Evolutionary conservation across 495 filamentous ascomycete genomes (phyloP).

Genomic region (Aspergillus coremiiformis): DNA sequence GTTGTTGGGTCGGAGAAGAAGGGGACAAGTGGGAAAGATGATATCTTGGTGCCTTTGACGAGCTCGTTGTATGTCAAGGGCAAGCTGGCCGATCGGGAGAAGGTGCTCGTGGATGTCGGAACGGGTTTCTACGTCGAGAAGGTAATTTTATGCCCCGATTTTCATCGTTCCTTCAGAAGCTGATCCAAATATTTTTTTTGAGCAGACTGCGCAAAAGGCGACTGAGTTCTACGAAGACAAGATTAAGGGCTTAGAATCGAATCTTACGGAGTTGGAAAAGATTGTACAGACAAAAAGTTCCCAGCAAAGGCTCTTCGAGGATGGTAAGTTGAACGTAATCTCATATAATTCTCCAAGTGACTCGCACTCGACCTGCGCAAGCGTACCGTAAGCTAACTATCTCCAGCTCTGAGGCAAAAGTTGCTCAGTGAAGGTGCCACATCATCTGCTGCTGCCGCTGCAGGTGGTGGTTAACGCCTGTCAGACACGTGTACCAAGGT

Average conservation of each 20-base stretch:
- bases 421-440: constrained; percentile 35
- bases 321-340: constrained; percentile 49
- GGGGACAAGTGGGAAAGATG: constrained; percentile 31
- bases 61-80: constrained; percentile 91
- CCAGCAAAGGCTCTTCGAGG: constrained; percentile 80
- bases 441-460: constrained; percentile 21
- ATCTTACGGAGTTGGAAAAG: constrained; percentile 77
- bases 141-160: constrained; percentile 31
- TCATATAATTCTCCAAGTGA: not conserved
- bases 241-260: constrained; percentile 68
- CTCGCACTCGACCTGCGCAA: not conserved
- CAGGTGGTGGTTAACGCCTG: constrained; percentile 21
- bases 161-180: not conserved
- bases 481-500: not conserved
- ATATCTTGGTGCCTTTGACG: constrained; percentile 84
- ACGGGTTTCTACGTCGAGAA: constrained; percentile 98
- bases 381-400: constrained; percentile 11
- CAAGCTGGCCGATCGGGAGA: constrained; percentile 62
- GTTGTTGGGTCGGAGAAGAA: constrained; percentile 36
- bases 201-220: constrained; percentile 61
- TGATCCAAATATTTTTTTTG: not conserved
- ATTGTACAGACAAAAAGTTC: constrained; percentile 78
- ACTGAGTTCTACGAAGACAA: constrained; percentile 79
- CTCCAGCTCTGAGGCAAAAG: constrained; percentile 41
- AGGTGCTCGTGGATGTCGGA: constrained; percentile 89